Conservation (phyloP, 129 eudicot genomes). For the Solidago caesia region DNA sequence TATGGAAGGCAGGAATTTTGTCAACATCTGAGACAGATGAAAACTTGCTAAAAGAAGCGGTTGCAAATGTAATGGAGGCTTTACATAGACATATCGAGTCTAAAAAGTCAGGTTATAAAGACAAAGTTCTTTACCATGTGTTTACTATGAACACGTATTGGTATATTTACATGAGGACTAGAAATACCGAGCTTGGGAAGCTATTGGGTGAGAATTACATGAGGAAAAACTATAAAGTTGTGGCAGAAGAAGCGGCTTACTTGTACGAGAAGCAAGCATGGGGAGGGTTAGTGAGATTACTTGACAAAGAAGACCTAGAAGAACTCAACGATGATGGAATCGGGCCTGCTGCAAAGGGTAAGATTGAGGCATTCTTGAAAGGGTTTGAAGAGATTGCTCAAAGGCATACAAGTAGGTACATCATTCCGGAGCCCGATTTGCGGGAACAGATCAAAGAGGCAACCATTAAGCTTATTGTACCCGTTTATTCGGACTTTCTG, state of each 20-base stretch:
- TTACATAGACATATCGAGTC: conserved; percentile 59
- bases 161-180: conserved; percentile 80
- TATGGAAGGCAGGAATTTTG: conserved; percentile 62
- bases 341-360: conserved; percentile 38
- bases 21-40: conserved; percentile 48
- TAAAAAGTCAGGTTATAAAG: conserved; percentile 55
- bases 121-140: conserved; percentile 57
- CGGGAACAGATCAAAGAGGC: conserved; percentile 70
- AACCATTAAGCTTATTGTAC: conserved; percentile 59
- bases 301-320: conserved; percentile 50
- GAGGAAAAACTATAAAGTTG: conserved; percentile 68
- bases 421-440: conserved; percentile 67
- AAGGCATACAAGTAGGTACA: conserved; percentile 47
- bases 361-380: conserved; percentile 54
- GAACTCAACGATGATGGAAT: conserved; percentile 32
- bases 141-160: conserved; percentile 77
- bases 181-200: conserved; percentile 62
- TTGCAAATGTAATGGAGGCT: conserved; percentile 70
- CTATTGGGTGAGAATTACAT: conserved; percentile 64
- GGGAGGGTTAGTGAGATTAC: conserved; percentile 60
- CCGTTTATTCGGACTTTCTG: conserved; percentile 53
- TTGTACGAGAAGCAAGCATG: conserved; percentile 82
- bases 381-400: conserved; percentile 58
- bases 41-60: conserved; percentile 51
- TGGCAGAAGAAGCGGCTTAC: conserved; percentile 83